Percentiles rank a stretch among this genome's conserved stretches.
Evolutionary conservation across 495 filamentous ascomycete genomes (phyloP).

Genomic region (Oidiodendron maius): DNA sequence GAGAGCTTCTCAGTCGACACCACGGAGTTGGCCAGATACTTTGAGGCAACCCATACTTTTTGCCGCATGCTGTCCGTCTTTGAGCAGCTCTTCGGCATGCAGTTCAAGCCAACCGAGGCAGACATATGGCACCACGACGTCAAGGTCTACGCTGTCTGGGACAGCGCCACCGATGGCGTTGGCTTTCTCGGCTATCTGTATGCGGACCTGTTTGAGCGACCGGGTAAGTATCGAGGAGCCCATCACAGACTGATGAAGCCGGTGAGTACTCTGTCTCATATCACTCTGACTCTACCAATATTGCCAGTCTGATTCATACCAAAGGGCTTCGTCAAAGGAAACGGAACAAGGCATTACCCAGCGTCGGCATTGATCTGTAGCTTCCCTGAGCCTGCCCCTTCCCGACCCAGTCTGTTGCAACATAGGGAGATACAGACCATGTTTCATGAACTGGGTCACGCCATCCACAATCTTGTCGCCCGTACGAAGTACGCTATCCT

Average conservation of each 20-base stretch:
- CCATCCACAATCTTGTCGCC: slow-evolving; percentile 67
- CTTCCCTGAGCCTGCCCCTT: slow-evolving; percentile 64
- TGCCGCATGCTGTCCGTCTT: too few relatives aligned
- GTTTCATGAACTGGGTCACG: slow-evolving; percentile 71
- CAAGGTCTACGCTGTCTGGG: slow-evolving; percentile 63
- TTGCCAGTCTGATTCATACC: too few relatives aligned
- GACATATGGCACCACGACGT: slow-evolving; percentile 71
- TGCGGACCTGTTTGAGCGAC: slow-evolving; percentile 60
- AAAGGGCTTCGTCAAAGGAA: too few relatives aligned
- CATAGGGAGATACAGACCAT: slow-evolving; percentile 66
- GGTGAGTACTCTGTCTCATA: not conserved
- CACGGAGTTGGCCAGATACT: too few relatives aligned
- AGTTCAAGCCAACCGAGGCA: too few relatives aligned
- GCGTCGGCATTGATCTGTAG: slow-evolving; percentile 68
- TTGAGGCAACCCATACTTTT: too few relatives aligned
- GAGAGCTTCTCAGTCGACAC: too few relatives aligned
- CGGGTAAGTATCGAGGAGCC: slow-evolving; percentile 43
- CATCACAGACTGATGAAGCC: slow-evolving; percentile 24
- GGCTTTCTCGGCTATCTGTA: slow-evolving; percentile 70
- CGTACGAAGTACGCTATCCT: slow-evolving; percentile 63
- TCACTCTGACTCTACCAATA: too few relatives aligned
- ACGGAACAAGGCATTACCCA: slow-evolving; percentile 57
- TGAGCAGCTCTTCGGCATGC: too few relatives aligned
- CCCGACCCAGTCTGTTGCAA: slow-evolving; percentile 64
- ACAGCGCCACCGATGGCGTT: slow-evolving; percentile 35